Conservation (phyloP, 148 eudicot genomes). For the Vaccinium darrowii region DNA sequence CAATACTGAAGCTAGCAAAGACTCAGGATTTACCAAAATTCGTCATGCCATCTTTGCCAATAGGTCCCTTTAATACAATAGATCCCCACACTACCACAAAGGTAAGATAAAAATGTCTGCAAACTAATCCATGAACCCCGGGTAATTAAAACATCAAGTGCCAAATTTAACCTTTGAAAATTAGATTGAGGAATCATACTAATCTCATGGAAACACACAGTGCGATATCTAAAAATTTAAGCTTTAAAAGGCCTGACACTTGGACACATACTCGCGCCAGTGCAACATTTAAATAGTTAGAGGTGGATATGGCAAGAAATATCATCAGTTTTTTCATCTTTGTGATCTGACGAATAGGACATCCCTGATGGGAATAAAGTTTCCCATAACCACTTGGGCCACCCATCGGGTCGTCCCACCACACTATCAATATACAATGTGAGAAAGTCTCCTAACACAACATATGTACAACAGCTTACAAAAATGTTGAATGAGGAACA, state of each 20-base stretch:
- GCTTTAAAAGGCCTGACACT: not conserved
- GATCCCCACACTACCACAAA: too few species aligned
- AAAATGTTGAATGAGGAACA: not conserved
- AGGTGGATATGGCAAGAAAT: not conserved
- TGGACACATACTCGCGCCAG: not conserved
- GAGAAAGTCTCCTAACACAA: too few species aligned
- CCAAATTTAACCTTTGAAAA: too few species aligned
- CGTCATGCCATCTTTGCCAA: too few species aligned
- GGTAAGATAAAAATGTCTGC: too few species aligned
- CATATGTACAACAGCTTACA: not conserved
- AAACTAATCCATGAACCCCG: too few species aligned
- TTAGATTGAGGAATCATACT: not conserved
- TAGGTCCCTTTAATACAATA: too few species aligned
- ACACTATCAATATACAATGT: not conserved
- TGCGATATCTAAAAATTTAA: not conserved
- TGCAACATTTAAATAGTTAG: too few species aligned
- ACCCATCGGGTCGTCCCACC: not conserved
- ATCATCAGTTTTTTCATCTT: not conserved
- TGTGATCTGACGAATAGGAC: not conserved
- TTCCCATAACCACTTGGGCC: not conserved
- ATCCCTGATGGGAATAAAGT: not conserved
- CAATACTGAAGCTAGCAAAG: too few species aligned
- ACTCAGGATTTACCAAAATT: too few species aligned
- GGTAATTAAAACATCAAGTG: too few species aligned
- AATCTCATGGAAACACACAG: not conserved